Evolutionary conservation across 257 asterid species (phyloP), one percentile per base, ranked within the genome.

Genomic region (Eustoma russellianum): DNA sequence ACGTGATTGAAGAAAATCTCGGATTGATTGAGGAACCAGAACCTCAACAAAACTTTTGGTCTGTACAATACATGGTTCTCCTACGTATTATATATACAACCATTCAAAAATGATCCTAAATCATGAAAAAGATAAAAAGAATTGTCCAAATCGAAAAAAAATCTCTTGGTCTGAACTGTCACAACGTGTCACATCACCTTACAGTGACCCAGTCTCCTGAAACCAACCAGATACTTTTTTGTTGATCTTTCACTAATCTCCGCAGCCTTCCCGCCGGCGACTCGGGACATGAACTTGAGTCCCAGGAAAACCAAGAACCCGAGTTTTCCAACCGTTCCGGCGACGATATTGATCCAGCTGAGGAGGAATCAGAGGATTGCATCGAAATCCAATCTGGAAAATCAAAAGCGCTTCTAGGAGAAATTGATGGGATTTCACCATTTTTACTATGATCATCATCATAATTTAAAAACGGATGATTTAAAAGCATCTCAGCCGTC

Each of bases 401-500:
- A 60, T 89, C 94, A 7, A 86, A 86, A 13, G 86, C 93, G 46
- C 94, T 70, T 57, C 86, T 74, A 0, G 97, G 95, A 0, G 65
- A n/a, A 1, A 75, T 63, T 49, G 38, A 64, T 50, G 65, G 15
- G 52, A 62, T 60, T 55, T 52, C 54, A 7, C 13, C 51, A 0
- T 33, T 53, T 11, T 57, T 60, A 7, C 46, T 61, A 17, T 17
- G 14, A 45, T 47, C 58, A 46, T 44, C 66, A 68, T 28, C 64
- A 17, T 50, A 50, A 60, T 24, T 66, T 48, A 89, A 68, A 13
- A 90, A 90, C 3, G 92, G 89, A 51, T 90, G 98, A 24, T 72
- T 47, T 17, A 83, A 52, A 35, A 90, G 98, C 98, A 86, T 86
- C 85, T 77, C 88, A 35, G 95, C 98, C 77, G 96, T 90, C 98